Base-by-base conservation (phyloP, 73 alveolate genomes). In the Breviolum minutum region DNA sequence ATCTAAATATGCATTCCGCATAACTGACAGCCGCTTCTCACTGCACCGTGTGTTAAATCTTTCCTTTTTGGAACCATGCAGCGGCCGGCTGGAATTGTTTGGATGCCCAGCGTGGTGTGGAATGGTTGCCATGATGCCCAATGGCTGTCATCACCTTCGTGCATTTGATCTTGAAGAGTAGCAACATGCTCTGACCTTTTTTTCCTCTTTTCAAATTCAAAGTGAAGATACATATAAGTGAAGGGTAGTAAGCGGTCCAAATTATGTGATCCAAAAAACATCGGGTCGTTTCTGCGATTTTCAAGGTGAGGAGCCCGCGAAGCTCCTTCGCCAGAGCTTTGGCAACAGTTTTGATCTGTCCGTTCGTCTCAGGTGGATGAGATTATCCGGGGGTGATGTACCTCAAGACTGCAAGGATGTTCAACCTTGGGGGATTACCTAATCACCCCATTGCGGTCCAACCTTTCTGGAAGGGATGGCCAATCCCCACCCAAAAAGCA, bases 291-390 rank as follows among this genome's bases (percentile, higher is more conserved):
- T 17, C 54, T 40, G 54, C 54, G 54, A 3, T 40, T 40, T 40
- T 40, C 54, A 40, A 40, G 54, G 54, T 40, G 54, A 40, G 54
- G 54, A 40, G 54, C 54, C 54, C 54, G 0, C 54, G 54, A 40
- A 40, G 54, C 54, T 83, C 76, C 76, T 60, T 61, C 62, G 92
- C 92, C 48, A 17, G 76, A 62, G 92, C 92, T 71, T 6, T 83
- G 92, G 92, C 92, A n/a, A 74, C 92, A 62, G 76, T 83, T 83
- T 83, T 83, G 92, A 83, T 83, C n/a, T 83, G 92, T 29, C 64
- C 64, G 62, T 19, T 7, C 7, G 24, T 22, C 77, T 68, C 77
- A 22, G 77, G 1, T 14, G 2, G 8, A 17, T 14, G 17, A 14
- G 77, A 22, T 22, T 4, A 17, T 66, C 77, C 24, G 77, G n/a